Base-by-base conservation (phyloP, 2,329 filamentous ascomycete genomes). In the Alternaria arborescens region DNA sequence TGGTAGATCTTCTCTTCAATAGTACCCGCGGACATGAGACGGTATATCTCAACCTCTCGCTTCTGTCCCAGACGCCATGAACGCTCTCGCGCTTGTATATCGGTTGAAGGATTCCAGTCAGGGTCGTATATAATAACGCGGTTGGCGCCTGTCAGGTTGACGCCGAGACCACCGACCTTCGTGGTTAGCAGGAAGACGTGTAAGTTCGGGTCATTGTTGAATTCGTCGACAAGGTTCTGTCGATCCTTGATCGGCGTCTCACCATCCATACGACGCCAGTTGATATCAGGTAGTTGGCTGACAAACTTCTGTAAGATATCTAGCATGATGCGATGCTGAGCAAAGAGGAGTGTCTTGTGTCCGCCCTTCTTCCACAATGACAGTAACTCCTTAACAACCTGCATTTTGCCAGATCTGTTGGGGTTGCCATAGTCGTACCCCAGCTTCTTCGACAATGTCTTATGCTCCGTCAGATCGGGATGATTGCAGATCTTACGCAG, bases 1-100 rank as follows among this genome's bases (percentile, higher is more conserved):
- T 99, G 94, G 65, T 98, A 99, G 30, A 99, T 99, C 82, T 99
- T 99, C 79, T 99, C 95, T 75, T 99, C 95, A 24, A 99, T 99
- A 0, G 96, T 99, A 1, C 95, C 95, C 5, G 94, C 93, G 4
- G 93, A 97, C 91, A 99, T 97, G n/a, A 99, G 85, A 36, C 96
- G 91, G 77, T 97, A 99, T 22, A 99, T 97, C 5, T 93, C 94
- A 28, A 99, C 95, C 48, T 97, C 93, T 55, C 91, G 90, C 78
- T 96, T 97, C 80, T 99, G 95, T 0, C 95, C 95, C 2, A 99
- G 82, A 58, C 95, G 89, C 95, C 95, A 99, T 6, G 96, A 95
- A 72, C 95, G 88, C 79, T 99, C 95, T 48, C 95, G 89, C 16
- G 95, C 95, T 80, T 99, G 95, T 26, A 97, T 85, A 74, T 99